A percentile compares a stretch with the other conserved stretches of the same genome.
These are phyloP conservation scores for Pleurotus eryngii DNA, from an alignment of 768 basidiomycete genomes.

Conservation along the genomic window DNA sequence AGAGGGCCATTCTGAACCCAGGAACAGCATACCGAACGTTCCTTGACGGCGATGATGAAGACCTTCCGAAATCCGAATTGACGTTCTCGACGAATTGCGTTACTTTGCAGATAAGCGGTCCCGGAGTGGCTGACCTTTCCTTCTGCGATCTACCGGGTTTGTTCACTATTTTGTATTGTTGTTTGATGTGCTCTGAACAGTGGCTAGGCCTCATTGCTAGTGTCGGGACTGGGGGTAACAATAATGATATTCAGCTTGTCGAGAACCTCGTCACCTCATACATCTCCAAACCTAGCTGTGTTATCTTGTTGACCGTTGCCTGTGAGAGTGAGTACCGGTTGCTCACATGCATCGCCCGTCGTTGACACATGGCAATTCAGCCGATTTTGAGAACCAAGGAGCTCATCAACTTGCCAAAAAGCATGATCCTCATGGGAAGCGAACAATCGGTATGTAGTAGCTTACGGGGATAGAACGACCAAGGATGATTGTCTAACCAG, in stretches of 20 bases:
- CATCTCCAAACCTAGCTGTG: constrained; percentile 60
- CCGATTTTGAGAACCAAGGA: constrained; percentile 79
- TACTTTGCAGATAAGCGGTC: constrained; percentile 56
- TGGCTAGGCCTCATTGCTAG: constrained; percentile 60
- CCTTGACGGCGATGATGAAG: constrained; percentile 33
- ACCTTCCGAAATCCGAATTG: constrained; percentile 17
- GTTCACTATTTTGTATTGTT: too few species aligned
- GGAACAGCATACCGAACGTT: constrained; percentile 28
- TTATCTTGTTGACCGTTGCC: constrained; percentile 55
- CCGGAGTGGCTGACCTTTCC: constrained; percentile 58
- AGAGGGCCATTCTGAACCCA: constrained; percentile 65
- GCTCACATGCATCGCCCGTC: too few species aligned
- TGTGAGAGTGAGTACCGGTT: constrained; percentile 62
- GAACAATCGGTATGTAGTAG: constrained; percentile 64
- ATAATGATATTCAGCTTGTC: constrained; percentile 59
- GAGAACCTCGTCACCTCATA: constrained; percentile 54
- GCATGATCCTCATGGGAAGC: constrained; percentile 57
- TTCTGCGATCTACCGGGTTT: constrained; percentile 58
- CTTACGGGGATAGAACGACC: too few species aligned
- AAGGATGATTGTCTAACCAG: too few species aligned
- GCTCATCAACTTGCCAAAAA: constrained; percentile 63
- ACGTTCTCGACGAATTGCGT: constrained; percentile 58
- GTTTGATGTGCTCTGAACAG: too few species aligned
- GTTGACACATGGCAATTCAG: too few species aligned
- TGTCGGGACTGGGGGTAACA: constrained; percentile 44